These are phyloP conservation scores for Amanita rubescens DNA, from an alignment of 768 basidiomycete species.

Conservation along the genomic window DNA sequence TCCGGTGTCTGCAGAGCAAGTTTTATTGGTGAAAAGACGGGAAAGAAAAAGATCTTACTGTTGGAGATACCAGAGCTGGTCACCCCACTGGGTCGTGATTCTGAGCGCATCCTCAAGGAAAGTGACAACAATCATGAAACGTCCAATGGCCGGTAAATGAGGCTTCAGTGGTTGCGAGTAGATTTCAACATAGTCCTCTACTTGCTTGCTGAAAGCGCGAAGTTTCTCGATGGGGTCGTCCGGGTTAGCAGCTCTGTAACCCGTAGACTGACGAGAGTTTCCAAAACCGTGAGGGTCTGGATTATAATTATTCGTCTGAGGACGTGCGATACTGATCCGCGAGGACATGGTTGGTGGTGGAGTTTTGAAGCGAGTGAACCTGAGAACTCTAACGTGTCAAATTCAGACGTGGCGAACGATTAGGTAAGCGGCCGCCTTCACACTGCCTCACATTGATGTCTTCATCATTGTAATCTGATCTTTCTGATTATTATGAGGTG, in stretches of 20 bases:
- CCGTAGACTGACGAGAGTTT: constrained; percentile 60
- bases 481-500: too few relatives aligned
- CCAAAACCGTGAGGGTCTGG: constrained; percentile 76
- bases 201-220: constrained; percentile 57
- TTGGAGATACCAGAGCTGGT: constrained; percentile 98
- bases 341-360: constrained; percentile 65
- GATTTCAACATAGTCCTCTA: constrained; percentile 91
- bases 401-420: constrained; percentile 39
- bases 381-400: constrained; percentile 33
- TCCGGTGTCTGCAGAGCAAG: constrained; percentile 62
- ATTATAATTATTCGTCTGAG: constrained; percentile 50
- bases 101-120: constrained; percentile 96
- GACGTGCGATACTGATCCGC: constrained; percentile 77
- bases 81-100: constrained; percentile 90
- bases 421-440: not conserved
- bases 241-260: constrained; percentile 75
- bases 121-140: constrained; percentile 96
- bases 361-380: constrained; percentile 15
- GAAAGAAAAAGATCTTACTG: constrained; percentile 46
- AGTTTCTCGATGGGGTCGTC: constrained; percentile 80
- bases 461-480: not conserved
- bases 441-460: not conserved
- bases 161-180: constrained; percentile 92
- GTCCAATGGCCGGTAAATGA: constrained; percentile 88
- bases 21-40: constrained; percentile 1